These are phyloP conservation scores for Nakazawaea wyomingensis DNA, from an alignment of 805 yeast species.

Conservation along the genomic window DNA sequence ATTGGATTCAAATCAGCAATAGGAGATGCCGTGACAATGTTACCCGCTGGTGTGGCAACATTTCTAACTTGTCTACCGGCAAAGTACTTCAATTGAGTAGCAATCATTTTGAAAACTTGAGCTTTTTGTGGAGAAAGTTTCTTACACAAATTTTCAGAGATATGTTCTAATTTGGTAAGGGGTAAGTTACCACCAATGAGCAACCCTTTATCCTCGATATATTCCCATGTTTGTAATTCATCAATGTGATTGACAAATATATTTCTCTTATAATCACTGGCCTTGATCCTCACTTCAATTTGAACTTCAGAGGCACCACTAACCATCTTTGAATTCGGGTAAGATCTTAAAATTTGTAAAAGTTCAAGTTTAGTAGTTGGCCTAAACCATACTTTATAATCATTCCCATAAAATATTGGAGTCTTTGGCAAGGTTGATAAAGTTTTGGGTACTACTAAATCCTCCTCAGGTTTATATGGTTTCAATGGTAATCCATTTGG, in stretches of 20 bases:
- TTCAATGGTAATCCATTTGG: slow-evolving; percentile 37
- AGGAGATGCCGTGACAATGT: slow-evolving; percentile 45
- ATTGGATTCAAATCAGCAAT: slow-evolving; percentile 44
- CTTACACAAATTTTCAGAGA: slow-evolving; percentile 26
- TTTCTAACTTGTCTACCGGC: slow-evolving; percentile 46
- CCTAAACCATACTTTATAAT: slow-evolving; percentile 38
- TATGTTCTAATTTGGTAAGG: slow-evolving; percentile 32
- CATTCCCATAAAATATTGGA: slow-evolving; percentile 32
- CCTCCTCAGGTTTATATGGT: slow-evolving; percentile 32
- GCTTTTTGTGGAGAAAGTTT: slow-evolving; percentile 22
- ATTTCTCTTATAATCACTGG: slow-evolving; percentile 33
- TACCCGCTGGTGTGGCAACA: slow-evolving; percentile 46
- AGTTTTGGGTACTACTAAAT: slow-evolving; percentile 35
- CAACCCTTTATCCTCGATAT: slow-evolving; percentile 36
- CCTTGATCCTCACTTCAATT: slow-evolving; percentile 39
- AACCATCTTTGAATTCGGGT: slow-evolving; percentile 35
- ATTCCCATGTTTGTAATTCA: slow-evolving; percentile 31
- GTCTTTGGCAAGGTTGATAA: slow-evolving; percentile 22
- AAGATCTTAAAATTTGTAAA: slow-evolving; percentile 25
- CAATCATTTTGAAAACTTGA: slow-evolving; percentile 32
- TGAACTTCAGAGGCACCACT: slow-evolving; percentile 46
- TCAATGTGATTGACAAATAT: slow-evolving; percentile 38
- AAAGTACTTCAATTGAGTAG: slow-evolving; percentile 37
- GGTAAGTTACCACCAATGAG: slow-evolving; percentile 38
- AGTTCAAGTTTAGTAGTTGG: slow-evolving; percentile 36